Evolutionary conservation across 345 rosid species (phyloP).

Genomic region (Populus pruinosa): DNA sequence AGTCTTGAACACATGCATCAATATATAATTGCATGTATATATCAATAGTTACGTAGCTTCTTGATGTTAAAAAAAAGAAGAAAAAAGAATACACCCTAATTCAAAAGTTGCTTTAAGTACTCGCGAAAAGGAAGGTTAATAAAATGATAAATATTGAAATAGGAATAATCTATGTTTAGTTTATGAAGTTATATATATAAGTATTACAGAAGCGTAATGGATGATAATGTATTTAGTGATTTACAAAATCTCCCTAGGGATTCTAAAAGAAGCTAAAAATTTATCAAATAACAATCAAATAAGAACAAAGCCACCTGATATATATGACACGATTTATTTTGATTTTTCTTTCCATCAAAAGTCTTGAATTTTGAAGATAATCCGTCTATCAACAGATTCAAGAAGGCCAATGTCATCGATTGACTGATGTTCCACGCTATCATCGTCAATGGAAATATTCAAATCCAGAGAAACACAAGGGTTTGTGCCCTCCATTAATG

Average conservation of each 20-base stretch:
- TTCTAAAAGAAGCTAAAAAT: background rate
- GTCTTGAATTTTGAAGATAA: conserved; percentile 48
- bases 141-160: background rate
- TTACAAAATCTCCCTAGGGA: conserved; percentile 20
- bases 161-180: background rate
- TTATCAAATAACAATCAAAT: background rate
- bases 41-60: too few species aligned
- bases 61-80: too few species aligned
- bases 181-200: background rate
- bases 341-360: conserved; percentile 5
- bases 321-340: background rate
- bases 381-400: conserved; percentile 62
- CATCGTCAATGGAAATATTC: conserved; percentile 61
- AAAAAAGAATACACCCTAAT: too few species aligned
- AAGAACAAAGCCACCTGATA: background rate
- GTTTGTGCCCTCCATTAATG: conserved; percentile 26
- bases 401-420: conserved; percentile 64
- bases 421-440: conserved; percentile 35
- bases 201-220: conserved; percentile 10
- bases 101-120: too few species aligned
- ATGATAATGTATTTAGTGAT: conserved; percentile 31
- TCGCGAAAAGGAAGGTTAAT: background rate
- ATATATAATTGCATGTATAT: background rate
- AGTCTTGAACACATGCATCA: conserved; percentile 10
- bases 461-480: conserved; percentile 61